Evolutionary conservation across 192 early-diverging fungal genomes (phyloP), one percentile per base, ranked within the genome.

Genomic region (Polychytrium aggregatum): DNA sequence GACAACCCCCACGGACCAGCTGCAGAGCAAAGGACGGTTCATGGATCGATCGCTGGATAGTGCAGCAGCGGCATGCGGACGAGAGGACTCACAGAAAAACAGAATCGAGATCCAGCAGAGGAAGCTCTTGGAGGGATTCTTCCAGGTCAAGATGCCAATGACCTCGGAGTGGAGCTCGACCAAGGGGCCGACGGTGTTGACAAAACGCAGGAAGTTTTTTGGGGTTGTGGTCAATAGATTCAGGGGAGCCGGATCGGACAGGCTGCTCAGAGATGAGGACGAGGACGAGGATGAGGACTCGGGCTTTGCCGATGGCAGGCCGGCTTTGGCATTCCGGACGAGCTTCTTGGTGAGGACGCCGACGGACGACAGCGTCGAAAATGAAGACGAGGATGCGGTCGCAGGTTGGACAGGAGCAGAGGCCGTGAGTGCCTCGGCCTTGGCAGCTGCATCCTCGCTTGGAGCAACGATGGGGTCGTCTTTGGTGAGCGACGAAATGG

Each of bases 121-220:
- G 26, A 71, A 44, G 0, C 82, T 82, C 55, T 78, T 71, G 31
- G 78, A 53, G 0, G 82, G 65, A 43, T 82, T 79, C 49, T 82
- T 74, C 86, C 85, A 88, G 11, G 66, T 71, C 42, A 88, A 47
- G 16, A 88, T 44, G 31, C 74, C 62, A n/a, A 70, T 63, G 35
- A 84, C 55, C 29, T 41, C 51, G 44, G 86, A 82, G 57, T 82
- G 71, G 40, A 74, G 64, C 26, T 57, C 68, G 51, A 88, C 82
- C 35, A 85, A 50, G 14, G 70, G 73, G 0, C 81, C 73, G 28
- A 81, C 63, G 34, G 81, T 66, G 34, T 76, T 61, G 0, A 83
- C 78, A 55, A 88, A 86, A 27, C 69, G 55, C 21, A 74, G 67
- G 46, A 82, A 83, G 50, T 87, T 87, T 35, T 74, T 70, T 1